phyloP scores from a whole-genome alignment of 345 rosid species.

The Triadica sebifera region DNA sequence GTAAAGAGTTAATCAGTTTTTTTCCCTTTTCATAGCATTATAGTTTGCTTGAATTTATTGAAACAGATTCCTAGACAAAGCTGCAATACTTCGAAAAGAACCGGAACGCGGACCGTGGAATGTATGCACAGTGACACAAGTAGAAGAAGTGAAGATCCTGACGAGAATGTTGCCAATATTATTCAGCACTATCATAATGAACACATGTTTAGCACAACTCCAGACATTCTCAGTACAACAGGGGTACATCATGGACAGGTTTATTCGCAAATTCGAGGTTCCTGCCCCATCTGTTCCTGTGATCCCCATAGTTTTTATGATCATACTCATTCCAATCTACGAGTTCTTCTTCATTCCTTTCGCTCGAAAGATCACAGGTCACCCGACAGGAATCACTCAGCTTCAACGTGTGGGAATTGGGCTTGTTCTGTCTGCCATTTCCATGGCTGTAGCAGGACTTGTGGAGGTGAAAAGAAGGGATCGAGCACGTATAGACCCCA shows the following conservation, averaged over 20 bases:
- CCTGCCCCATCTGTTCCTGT: slow-evolving; percentile 22
- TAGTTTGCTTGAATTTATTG: background rate
- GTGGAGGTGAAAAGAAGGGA: slow-evolving; percentile 24
- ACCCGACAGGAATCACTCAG: slow-evolving; percentile 30
- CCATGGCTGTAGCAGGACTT: slow-evolving; percentile 27
- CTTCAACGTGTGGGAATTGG: slow-evolving; percentile 30
- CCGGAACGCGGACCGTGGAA: slow-evolving; percentile 21
- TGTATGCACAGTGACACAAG: slow-evolving; percentile 48
- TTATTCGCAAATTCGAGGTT: slow-evolving; percentile 4
- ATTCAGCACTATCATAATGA: slow-evolving; percentile 27
- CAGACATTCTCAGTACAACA: slow-evolving; percentile 29
- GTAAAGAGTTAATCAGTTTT: too few relatives aligned
- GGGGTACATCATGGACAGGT: slow-evolving; percentile 11
- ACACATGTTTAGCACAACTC: slow-evolving; percentile 27
- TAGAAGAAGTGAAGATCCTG: slow-evolving; percentile 53
- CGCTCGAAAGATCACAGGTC: slow-evolving; percentile 21
- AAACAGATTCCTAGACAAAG: slow-evolving; percentile 45
- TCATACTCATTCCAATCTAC: slow-evolving; percentile 23
- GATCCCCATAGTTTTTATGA: slow-evolving; percentile 21
- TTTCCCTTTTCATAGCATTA: too few relatives aligned
- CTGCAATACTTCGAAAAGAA: slow-evolving; percentile 28
- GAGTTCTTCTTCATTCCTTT: slow-evolving; percentile 24
- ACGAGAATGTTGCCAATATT: slow-evolving; percentile 44
- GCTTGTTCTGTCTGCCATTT: slow-evolving; percentile 23
- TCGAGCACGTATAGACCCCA: background rate